Base-by-base conservation (phyloP, 352 stramenopile species). In the Saprolegnia diclina region DNA sequence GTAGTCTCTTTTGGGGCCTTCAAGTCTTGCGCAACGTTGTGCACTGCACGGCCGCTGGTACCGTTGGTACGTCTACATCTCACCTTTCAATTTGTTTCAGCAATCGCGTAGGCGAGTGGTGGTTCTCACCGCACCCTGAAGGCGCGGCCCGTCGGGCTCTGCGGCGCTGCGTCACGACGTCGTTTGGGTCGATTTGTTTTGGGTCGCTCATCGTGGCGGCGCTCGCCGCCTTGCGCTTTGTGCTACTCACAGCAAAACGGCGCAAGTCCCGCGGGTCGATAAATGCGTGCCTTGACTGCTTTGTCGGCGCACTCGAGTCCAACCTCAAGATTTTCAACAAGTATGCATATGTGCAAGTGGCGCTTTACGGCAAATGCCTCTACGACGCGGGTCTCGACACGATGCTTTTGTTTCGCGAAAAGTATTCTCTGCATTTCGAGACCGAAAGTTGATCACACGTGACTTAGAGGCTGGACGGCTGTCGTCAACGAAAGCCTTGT, bases 261-360 rank as follows among this genome's bases (percentile, higher is more conserved):
- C 83, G 83, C 53, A 90, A 91, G 68, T 71, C 77, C 6, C 78
- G 76, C 29, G 75, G 79, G 6, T 88, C 79, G 50, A 74, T 81
- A 1, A 94, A 94, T 55, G 86, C 84, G 32, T 94, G 82, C 40
- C 74, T 94, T n/a, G 86, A 92, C 64, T 94, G 85, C 65, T 72
- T 94, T 40, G 79, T 92, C 46, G 77, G 77, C 61, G 67, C 91
- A 37, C 80, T 91, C 16, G 81, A 81, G 52, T 80, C 79, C 53
- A 91, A 91, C 66, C 78, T 91, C 70, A 74, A 87, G 61, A 87
- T 89, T 45, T 95, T 91, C 64, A 95, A 95, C 79, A 95, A 95
- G 72, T 95, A 85, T 68, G 87, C 87, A 4, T 93, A 92, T 64
- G 92, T 85, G 56, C 87, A 93, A 38, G 79, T 95, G 29, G 85